Evolutionary conservation across 371 early-diverging fungal species (phyloP).

Genomic region (Lichtheimia corymbifera): DNA sequence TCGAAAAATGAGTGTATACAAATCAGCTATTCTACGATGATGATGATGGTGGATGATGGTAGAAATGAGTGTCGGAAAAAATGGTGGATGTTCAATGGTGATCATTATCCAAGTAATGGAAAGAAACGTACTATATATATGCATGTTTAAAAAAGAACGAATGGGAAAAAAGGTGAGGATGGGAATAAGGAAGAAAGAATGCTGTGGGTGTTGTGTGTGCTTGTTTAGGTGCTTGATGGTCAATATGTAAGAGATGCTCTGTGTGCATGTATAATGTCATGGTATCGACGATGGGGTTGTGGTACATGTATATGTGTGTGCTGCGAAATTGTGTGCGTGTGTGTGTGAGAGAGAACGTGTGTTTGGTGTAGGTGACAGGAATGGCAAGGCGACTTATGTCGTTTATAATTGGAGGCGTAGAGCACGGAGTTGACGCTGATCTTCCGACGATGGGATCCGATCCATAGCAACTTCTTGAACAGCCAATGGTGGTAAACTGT

Average conservation of each 20-base stretch:
- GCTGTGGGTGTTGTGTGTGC: neutral
- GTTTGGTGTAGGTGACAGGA: neutral
- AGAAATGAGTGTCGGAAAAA: too few relatives aligned
- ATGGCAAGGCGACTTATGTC: neutral
- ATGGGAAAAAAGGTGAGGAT: neutral
- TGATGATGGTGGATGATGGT: too few relatives aligned
- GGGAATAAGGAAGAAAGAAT: neutral
- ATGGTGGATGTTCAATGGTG: too few relatives aligned
- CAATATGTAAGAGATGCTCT: neutral
- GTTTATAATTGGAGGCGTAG: conserved; percentile 22
- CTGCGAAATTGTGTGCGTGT: conserved; percentile 3
- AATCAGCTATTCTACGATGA: too few relatives aligned
- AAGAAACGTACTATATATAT: neutral
- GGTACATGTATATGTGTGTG: neutral
- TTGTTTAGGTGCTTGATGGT: conserved; percentile 3
- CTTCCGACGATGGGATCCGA: conserved; percentile 47
- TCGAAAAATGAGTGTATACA: too few relatives aligned
- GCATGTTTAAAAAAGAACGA: neutral
- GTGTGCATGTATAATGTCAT: neutral
- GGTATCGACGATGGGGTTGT: too few relatives aligned
- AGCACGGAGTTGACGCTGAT: conserved; percentile 46
- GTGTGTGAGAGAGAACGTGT: neutral
- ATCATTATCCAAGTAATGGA: too few relatives aligned
- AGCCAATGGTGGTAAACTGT: conserved; percentile 18
- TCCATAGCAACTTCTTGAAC: conserved; percentile 50